phyloP scores from a whole-genome alignment of 2,329 filamentous ascomycete genomes.

The Thermothelomyces thermophilus region DNA sequence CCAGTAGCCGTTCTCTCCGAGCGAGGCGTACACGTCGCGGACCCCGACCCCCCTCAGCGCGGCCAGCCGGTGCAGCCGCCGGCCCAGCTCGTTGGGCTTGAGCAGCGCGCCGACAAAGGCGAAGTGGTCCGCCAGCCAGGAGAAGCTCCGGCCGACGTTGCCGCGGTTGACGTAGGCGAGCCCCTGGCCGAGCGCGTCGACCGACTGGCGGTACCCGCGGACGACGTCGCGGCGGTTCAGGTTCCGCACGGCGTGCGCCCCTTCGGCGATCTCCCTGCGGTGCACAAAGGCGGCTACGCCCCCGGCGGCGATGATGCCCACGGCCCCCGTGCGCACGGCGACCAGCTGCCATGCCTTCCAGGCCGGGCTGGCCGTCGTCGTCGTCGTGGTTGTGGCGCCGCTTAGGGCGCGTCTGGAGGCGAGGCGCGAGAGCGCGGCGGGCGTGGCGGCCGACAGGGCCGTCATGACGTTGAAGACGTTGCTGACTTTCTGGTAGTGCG shows the following conservation, averaged over 20 bases:
- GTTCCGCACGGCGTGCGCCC: constrained; percentile 40
- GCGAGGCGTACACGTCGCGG: constrained; percentile 67
- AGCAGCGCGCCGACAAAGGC: constrained; percentile 79
- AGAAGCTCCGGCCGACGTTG: constrained; percentile 60
- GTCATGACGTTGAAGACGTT: constrained; percentile 53
- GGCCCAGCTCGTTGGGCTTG: constrained; percentile 63
- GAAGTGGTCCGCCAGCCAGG: constrained; percentile 75
- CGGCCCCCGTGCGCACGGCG: constrained; percentile 74
- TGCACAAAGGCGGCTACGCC: constrained; percentile 77
- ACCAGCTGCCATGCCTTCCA: constrained; percentile 56
- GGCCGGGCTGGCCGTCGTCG: constrained; percentile 28
- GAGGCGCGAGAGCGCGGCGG: constrained; percentile 37
- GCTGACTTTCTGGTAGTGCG: constrained; percentile 52
- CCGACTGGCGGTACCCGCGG: constrained; percentile 42
- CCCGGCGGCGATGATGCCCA: constrained; percentile 72
- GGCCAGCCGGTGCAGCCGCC: constrained; percentile 58
- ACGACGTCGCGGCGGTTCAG: constrained; percentile 43
- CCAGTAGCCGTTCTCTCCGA: constrained; percentile 65
- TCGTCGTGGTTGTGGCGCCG: constrained; percentile 10
- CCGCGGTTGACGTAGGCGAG: constrained; percentile 52
- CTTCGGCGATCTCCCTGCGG: constrained; percentile 57
- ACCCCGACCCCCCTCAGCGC: constrained; percentile 59
- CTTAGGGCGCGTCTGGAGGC: constrained; percentile 30
- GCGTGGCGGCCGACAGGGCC: constrained; percentile 45
- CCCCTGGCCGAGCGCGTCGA: constrained; percentile 46